Base-by-base conservation (phyloP, 495 filamentous ascomycete species). In the Entonaema liquescens region DNA sequence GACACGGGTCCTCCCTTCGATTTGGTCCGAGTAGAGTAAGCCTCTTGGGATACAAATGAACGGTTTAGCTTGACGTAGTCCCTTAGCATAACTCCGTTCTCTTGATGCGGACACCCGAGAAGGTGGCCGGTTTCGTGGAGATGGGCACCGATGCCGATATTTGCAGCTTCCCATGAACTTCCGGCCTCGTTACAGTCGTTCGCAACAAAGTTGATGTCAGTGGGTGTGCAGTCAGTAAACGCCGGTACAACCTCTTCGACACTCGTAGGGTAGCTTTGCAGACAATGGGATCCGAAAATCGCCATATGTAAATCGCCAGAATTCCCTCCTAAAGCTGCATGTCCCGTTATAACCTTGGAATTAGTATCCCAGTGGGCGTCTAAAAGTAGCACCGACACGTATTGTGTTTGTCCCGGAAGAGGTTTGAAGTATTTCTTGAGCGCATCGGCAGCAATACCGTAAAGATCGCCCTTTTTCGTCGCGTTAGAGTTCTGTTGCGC, bases 61-160 rank as follows among this genome's bases (percentile, higher is more conserved):
- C 94, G 89, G 76, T 93, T 94, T 2, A 98, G 78, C 7, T 83
- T 89, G 17, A 92, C 87, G 77, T 95, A 98, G 74, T 96, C 94
- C 58, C 92, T 86, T 15, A 91, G 83, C 94, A 98, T 98, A 63
- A 97, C 85, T 7, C 94, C 94, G 38, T 82, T 91, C 65, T 93
- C 93, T 73, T 92, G 93, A 76, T 95, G 93, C 7, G 94, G 93
- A 68, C 91, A 93, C 47, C 94, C 93, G 68, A 98, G 89, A 19
- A 95, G 78, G 79, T 96, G 94, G 2, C 94, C 94, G 0, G 88
- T 88, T 79, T 97, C 93, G 74, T 96, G 94, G 12, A 98, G 79
- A 80, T 97, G 93, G 26, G 93, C 94, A 8, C 94, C 94, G 70
- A 97, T 96, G 50, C 94, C 93, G 65, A 97, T 87, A 72, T 94